Conservation (phyloP, 305 asterid species). For the Fraxinus sp. region DNA sequence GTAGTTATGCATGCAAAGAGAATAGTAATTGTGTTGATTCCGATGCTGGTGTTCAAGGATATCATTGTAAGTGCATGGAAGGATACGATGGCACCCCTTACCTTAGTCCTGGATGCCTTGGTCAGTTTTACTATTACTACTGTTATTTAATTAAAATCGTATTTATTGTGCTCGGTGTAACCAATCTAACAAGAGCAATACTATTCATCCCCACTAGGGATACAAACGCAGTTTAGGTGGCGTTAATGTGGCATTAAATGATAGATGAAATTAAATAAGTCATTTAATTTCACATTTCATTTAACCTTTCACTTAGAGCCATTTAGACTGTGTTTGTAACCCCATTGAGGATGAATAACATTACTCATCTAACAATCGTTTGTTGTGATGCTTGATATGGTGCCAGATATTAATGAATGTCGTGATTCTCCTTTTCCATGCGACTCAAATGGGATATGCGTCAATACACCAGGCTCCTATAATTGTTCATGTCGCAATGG, state of each 20-base stretch:
- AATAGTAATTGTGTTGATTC: not conserved
- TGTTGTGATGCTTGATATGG: not conserved
- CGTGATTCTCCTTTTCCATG: not conserved
- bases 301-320: too few relatives aligned
- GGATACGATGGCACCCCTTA: not conserved
- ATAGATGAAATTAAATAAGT: too few relatives aligned
- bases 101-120: not conserved
- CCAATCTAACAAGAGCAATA: not conserved
- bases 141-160: too few relatives aligned
- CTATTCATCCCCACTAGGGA: too few relatives aligned
- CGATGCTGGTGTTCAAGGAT: not conserved
- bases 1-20: not conserved
- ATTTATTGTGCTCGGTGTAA: not conserved
- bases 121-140: not conserved
- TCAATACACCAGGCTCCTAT: not conserved
- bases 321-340: too few relatives aligned
- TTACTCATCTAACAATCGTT: not conserved
- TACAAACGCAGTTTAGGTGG: too few relatives aligned
- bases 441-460: not conserved
- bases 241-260: too few relatives aligned
- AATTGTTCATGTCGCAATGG: not conserved
- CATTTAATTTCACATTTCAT: too few relatives aligned
- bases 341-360: too few relatives aligned
- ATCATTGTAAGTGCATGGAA: not conserved
- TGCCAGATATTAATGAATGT: not conserved